Evolutionary conservation across 2,329 filamentous ascomycete genomes (phyloP), one percentile per base, ranked within the genome.

Genomic region (Xylaria sp.): DNA sequence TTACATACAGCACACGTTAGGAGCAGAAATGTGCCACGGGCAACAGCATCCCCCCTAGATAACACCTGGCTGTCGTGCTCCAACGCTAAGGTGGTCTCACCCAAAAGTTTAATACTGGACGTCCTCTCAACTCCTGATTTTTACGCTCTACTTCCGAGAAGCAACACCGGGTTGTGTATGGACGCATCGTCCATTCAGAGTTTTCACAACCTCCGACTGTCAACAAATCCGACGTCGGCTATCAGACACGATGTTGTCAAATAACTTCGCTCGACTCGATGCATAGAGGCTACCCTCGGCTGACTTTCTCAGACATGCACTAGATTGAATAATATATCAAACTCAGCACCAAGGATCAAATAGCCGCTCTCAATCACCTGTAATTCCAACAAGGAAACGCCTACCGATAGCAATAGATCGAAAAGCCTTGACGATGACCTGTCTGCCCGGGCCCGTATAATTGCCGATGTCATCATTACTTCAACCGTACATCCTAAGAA

Each of bases 401-500:
- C 57, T 35, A 46, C 61, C 58, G 35, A 45, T 65, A 59, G 54
- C 63, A 56, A 59, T 67, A 67, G 59, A 63, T 43, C 11, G 19
- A 47, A 60, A 49, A 50, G 42, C 17, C 42, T 23, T 42, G 52
- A 60, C 49, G 43, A 57, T 53, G 55, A 62, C 60, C 31, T 54
- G 19, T 42, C 37, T 37, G 25, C 35, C 19, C 31, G 11, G 35
- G 46, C 35, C 43, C 38, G 23, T 60, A 57, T 60, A 57, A 43
- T n/a, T 46, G 47, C 50, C 60, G 15, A 51, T 51, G 42, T 25
- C 53, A 21, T 57, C 37, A 47, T 61, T 45, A 54, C 21, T 31
- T 61, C 50, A 62, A 17, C 61, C 61, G 31, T 57, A 68, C 58
- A 68, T 50, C 47, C 65, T 67, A 43, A 69, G 42, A 51, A 69